Base-by-base conservation (phyloP, 768 basidiomycete genomes). In the Tylopilus subfusipes region DNA sequence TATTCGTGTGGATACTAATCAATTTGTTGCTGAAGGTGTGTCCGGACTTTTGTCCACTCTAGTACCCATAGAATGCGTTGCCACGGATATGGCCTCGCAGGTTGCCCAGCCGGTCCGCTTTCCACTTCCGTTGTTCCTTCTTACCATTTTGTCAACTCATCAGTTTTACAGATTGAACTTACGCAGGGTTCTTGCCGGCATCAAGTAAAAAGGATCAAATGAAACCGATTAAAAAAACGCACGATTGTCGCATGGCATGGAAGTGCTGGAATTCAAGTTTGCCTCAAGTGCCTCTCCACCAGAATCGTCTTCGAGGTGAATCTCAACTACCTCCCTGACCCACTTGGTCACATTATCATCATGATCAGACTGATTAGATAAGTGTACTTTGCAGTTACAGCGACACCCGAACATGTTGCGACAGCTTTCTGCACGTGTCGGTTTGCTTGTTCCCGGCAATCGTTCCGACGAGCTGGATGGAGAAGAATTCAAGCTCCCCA, bases 401-500 rank as follows among this genome's bases (percentile, higher is more conserved):
- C 22, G 1, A 8, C 24, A 18, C 27, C 19, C 25, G 31, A 34
- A 42, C 39, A 59, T 63, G 56, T 21, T 64, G 24, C 40, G 25
- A 31, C 48, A 49, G 12, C 42, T 47, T 52, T 48, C 61, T 29
- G 11, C 14, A 22, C 19, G 33, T n/a, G 19, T 21, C 9, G 14
- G 40, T 40, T 36, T 36, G 12, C 33, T 27, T 38, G 16, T 22
- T 24, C 22, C 44, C 16, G 30, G 36, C n/a, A 43, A 16, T 19
- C 50, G 59, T 36, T 63, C 72, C 50, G 45, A 33, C 8, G 51
- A 57, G 27, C 63, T 67, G 8, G 9, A n/a, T 22, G 77, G 48
- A 21, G 63, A 66, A 30, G 58, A 83, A 50, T 69, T 79, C 57
- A 80, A 75, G 62, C 72, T 83, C 29, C 82, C 81, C 1, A 76